These are phyloP conservation scores for Trypanosoma cruzi DNA, from an alignment of 208 protist genomes.

Conservation along the genomic window DNA sequence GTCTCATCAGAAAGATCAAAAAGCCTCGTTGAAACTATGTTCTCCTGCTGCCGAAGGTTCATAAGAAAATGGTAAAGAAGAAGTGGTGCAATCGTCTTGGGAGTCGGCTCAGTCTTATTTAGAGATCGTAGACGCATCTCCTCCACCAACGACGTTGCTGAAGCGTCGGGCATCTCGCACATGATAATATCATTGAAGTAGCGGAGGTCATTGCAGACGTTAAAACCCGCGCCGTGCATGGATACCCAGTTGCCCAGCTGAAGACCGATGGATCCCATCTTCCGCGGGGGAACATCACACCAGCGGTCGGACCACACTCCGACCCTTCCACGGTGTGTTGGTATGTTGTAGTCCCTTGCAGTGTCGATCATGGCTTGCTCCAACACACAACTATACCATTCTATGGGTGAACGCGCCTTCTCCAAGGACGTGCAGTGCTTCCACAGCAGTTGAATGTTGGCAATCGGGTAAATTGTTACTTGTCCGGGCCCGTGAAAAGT, in stretches of 20 bases:
- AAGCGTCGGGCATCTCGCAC: conserved; percentile 77
- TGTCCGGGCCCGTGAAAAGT: conserved; percentile 91
- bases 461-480: conserved; percentile 88
- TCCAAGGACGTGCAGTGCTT: conserved; percentile 42
- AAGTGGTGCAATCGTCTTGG: conserved; percentile 13
- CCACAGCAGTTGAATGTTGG: conserved; percentile 76
- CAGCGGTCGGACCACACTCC: conserved; percentile 75
- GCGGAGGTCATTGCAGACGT: conserved; percentile 63
- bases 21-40: conserved; percentile 23
- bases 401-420: conserved; percentile 76
- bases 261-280: conserved; percentile 85
- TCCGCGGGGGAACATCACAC: conserved; percentile 31
- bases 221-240: conserved; percentile 88
- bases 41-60: conserved; percentile 38
- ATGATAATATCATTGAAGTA: conserved; percentile 86
- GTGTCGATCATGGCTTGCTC: conserved; percentile 79
- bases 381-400: conserved; percentile 82
- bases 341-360: conserved; percentile 52
- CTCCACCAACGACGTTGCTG: conserved; percentile 59
- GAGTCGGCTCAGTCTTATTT: conserved; percentile 3
- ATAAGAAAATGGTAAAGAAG: conserved; percentile 40
- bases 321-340: conserved; percentile 64
- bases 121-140: conserved; percentile 38
- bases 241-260: conserved; percentile 89
- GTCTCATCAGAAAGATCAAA: conserved; percentile 33